Conservation (phyloP, 2,329 filamentous ascomycete species). For the Clarireedia paspali region DNA sequence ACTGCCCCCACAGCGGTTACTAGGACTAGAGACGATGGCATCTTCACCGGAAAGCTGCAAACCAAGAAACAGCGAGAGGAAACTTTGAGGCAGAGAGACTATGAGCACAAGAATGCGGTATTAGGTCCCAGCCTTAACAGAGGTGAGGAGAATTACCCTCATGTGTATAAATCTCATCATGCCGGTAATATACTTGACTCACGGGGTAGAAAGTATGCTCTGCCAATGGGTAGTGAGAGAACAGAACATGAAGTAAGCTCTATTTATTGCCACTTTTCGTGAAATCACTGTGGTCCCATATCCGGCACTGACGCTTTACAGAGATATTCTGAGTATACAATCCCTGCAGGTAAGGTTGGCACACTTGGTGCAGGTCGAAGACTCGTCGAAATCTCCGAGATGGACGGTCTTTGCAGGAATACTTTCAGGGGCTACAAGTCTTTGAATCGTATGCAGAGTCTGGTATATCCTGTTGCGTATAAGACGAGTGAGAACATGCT, state of each 20-base stretch:
- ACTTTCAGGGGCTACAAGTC: constrained; percentile 93
- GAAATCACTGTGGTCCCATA: not conserved
- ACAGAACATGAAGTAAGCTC: constrained; percentile 46
- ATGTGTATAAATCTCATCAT: constrained; percentile 79
- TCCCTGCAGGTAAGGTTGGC: constrained; percentile 77
- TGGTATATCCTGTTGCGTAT: constrained; percentile 93
- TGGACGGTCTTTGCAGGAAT: constrained; percentile 83
- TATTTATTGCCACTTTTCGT: not conserved
- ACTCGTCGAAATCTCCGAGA: constrained; percentile 68
- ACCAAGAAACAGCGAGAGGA: constrained; percentile 73
- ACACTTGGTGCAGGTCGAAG: constrained; percentile 64
- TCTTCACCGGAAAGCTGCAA: constrained; percentile 50
- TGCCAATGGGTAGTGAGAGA: constrained; percentile 69
- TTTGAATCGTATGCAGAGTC: constrained; percentile 95
- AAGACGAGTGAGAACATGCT: constrained; percentile 97
- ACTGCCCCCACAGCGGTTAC: constrained; percentile 37
- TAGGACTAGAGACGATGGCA: constrained; percentile 32
- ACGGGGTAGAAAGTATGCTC: constrained; percentile 71
- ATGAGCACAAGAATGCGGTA: constrained; percentile 70
- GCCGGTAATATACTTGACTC: constrained; percentile 80
- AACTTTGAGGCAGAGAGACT: constrained; percentile 66
- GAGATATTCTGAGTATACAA: constrained; percentile 82
- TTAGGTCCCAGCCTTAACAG: constrained; percentile 65
- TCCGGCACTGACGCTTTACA: constrained; percentile 34
- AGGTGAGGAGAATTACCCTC: constrained; percentile 73